phyloP scores from a whole-genome alignment of 352 stramenopile species.

The Elongisporangium prolatum region DNA sequence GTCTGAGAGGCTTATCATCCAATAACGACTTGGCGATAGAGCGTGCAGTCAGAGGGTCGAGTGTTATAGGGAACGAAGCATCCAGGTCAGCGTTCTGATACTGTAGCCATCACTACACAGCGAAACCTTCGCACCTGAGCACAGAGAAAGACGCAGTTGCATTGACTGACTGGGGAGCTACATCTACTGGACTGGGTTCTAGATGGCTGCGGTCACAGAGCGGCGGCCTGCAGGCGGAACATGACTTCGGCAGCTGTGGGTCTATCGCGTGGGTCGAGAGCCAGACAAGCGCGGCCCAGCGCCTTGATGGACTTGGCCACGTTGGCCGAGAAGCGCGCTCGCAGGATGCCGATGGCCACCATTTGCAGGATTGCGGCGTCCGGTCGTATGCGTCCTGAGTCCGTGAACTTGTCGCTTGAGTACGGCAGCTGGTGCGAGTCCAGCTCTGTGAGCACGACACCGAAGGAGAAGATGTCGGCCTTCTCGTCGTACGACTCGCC shows the following conservation, averaged over 20 bases:
- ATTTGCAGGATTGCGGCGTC: conserved; percentile 14
- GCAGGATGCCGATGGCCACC: conserved; percentile 30
- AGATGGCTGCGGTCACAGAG: not conserved
- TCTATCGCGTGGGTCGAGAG: conserved; percentile 24
- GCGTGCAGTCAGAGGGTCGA: not conserved
- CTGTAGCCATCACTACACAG: not conserved
- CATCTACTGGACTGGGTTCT: not conserved
- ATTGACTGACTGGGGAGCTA: not conserved
- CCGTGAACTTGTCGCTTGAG: conserved; percentile 15
- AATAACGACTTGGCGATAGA: not conserved
- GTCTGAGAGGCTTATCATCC: not conserved
- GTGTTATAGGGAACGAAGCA: not conserved
- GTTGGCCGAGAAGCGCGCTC: conserved; percentile 27
- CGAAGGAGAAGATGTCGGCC: conserved; percentile 50
- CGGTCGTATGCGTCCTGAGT: not conserved
- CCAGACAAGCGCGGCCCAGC: conserved; percentile 27
- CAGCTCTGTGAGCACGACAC: conserved; percentile 34
- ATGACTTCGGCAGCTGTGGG: conserved; percentile 21
- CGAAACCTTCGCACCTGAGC: not conserved
- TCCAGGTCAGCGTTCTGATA: not conserved
- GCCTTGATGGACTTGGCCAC: conserved; percentile 16
- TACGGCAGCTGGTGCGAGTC: conserved; percentile 36
- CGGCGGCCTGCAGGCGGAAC: no score
- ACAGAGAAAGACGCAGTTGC: not conserved
- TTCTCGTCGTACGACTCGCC: conserved; percentile 33